Percentiles rank a stretch among this genome's conserved stretches.
These are phyloP conservation scores for Coemansia sp. DNA, from an alignment of 192 early-diverging fungal species.

Conservation along the genomic window DNA sequence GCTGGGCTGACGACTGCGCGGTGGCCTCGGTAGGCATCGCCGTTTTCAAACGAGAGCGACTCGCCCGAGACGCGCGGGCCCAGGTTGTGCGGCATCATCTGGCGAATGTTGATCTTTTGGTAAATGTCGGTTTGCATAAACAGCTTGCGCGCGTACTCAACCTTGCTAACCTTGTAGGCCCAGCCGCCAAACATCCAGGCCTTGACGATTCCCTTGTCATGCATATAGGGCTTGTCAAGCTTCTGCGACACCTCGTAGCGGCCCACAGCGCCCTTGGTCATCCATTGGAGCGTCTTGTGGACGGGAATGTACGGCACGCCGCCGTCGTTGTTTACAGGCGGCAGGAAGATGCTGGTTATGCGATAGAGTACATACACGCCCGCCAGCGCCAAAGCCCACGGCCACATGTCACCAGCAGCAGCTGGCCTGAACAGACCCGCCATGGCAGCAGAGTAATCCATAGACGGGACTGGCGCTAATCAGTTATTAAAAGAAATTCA, in stretches of 20 bases:
- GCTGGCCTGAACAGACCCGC: not conserved
- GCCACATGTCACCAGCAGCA: not conserved
- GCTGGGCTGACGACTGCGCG: constrained; percentile 51
- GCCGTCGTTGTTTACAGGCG: constrained; percentile 32
- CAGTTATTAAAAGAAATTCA: too few species aligned
- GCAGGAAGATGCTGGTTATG: constrained; percentile 13
- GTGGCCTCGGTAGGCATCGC: constrained; percentile 47
- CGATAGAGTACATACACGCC: constrained; percentile 16
- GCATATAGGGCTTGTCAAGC: constrained; percentile 37
- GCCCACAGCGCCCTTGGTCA: constrained; percentile 35
- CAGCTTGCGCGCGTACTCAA: constrained; percentile 45
- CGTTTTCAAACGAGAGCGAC: constrained; percentile 49
- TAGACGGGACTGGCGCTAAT: too few species aligned
- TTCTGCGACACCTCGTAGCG: constrained; percentile 42
- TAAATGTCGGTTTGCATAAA: constrained; percentile 48
- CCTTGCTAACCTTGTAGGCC: constrained; percentile 49
- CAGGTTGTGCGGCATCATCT: constrained; percentile 44
- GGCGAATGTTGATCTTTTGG: constrained; percentile 44
- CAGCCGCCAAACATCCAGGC: constrained; percentile 50
- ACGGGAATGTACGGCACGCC: constrained; percentile 47
- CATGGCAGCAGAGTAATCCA: not conserved
- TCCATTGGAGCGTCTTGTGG: constrained; percentile 36
- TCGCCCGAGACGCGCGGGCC: constrained; percentile 44
- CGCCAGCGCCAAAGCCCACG: constrained; percentile 1
- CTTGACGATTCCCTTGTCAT: constrained; percentile 38